These are phyloP conservation scores for Blepharisma stoltei DNA, from an alignment of 73 alveolate genomes.

Conservation along the genomic window DNA sequence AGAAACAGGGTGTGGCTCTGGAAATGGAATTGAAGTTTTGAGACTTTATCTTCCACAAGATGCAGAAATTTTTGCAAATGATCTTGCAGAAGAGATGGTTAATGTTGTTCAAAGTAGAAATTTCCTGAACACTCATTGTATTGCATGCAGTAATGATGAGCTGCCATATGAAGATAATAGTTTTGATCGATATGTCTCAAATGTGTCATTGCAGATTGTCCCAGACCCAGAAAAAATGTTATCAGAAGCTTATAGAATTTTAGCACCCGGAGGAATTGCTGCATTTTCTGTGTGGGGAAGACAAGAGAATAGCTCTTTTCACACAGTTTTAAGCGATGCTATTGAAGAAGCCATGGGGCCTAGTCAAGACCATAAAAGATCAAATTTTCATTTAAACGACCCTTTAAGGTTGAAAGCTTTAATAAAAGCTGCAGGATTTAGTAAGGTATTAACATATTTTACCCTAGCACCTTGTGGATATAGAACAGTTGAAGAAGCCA, in stretches of 20 bases:
- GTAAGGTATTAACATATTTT: neutral
- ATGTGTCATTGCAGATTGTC: constrained; percentile 55
- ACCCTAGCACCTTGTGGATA: neutral
- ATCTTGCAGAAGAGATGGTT: neutral
- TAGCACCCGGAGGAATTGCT: constrained; percentile 43
- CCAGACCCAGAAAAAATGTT: constrained; percentile 47
- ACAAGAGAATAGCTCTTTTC: constrained; percentile 38
- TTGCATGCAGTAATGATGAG: constrained; percentile 39
- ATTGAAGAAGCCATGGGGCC: constrained; percentile 6
- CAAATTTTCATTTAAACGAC: constrained; percentile 34
- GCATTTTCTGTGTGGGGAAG: constrained; percentile 74
- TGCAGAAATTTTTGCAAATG: neutral
- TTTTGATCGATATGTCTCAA: constrained; percentile 62
- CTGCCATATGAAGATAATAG: constrained; percentile 50
- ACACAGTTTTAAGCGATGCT: constrained; percentile 24
- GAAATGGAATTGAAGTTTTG: neutral
- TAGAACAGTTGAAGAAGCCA: no score
- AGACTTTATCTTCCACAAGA: neutral
- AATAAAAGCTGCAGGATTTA: constrained; percentile 35
- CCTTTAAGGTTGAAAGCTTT: constrained; percentile 21
- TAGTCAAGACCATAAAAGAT: constrained; percentile 15
- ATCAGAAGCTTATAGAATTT: constrained; percentile 57
- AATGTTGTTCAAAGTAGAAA: neutral
- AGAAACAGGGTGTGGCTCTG: constrained; percentile 26
- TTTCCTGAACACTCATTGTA: constrained; percentile 29